Percentiles rank a stretch among this genome's conserved stretches.
phyloP scores from a whole-genome alignment of 129 eudicot species.

The Tanacetum coccineum region DNA sequence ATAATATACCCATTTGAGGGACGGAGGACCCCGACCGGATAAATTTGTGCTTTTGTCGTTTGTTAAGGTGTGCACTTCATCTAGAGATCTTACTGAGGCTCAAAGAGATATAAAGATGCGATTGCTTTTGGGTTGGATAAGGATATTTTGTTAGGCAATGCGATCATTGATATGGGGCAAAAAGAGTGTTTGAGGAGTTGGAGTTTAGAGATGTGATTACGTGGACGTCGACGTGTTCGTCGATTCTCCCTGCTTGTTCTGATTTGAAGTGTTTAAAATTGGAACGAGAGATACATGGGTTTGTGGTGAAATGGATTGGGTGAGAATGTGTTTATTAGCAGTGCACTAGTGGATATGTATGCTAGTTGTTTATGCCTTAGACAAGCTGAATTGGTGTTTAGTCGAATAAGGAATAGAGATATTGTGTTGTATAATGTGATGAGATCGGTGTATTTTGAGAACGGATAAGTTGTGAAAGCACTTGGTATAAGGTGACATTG shows the following conservation, averaged over 20 bases:
- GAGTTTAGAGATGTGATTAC: constrained; percentile 50
- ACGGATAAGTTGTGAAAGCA: constrained; percentile 44
- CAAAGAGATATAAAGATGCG: constrained; percentile 44
- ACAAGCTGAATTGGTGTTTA: constrained; percentile 47
- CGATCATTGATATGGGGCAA: constrained; percentile 54
- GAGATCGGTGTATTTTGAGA: constrained; percentile 50
- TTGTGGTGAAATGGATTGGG: constrained; percentile 33
- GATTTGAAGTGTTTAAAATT: constrained; percentile 43
- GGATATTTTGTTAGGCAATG: constrained; percentile 51
- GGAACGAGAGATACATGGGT: too few relatives aligned
- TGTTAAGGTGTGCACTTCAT: constrained; percentile 61
- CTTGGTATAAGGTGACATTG: too few relatives aligned
- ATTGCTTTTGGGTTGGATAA: constrained; percentile 35
- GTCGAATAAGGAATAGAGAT: constrained; percentile 39
- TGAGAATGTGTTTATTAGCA: constrained; percentile 41
- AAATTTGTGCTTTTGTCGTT: constrained; percentile 48
- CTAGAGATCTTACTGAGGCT: constrained; percentile 45
- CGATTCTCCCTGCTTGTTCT: constrained; percentile 58
- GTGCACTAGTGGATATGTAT: constrained; percentile 63
- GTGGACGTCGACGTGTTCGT: constrained; percentile 58
- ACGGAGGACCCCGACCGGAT: constrained; percentile 39
- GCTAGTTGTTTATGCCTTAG: constrained; percentile 47
- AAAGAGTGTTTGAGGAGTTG: constrained; percentile 37
- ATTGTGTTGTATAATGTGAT: constrained; percentile 53
- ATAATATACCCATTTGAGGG: constrained; percentile 42